Percentiles rank a stretch among this genome's conserved stretches.
Evolutionary conservation across 257 asterid species (phyloP).

Genomic region (Nicotiana sylvestris): DNA sequence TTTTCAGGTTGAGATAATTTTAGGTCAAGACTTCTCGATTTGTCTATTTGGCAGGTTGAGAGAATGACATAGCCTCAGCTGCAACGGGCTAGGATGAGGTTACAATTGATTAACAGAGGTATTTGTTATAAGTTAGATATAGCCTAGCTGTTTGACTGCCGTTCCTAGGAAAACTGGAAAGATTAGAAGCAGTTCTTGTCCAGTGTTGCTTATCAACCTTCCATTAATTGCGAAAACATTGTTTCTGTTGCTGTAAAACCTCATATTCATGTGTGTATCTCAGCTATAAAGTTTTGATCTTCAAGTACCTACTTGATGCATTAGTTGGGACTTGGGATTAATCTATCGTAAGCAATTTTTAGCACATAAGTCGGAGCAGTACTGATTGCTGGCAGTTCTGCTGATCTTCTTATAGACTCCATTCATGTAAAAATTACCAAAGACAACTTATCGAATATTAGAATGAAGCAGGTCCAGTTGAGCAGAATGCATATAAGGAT

Average conservation of each 20-base stretch:
- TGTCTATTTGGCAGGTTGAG: background rate
- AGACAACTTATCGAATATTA: background rate
- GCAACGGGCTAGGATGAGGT: background rate
- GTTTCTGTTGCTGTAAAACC: background rate
- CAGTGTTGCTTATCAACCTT: background rate
- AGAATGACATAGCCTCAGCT: constrained; percentile 3
- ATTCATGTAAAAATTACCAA: background rate
- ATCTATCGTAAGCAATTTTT: background rate
- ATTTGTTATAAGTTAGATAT: background rate
- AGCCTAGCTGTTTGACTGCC: background rate
- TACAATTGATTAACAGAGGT: constrained; percentile 5
- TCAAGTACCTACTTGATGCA: background rate
- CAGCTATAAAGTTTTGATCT: background rate
- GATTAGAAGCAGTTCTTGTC: background rate
- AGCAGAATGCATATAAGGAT: background rate
- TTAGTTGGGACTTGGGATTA: background rate
- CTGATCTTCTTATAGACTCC: background rate
- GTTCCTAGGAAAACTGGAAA: background rate
- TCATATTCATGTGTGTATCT: background rate
- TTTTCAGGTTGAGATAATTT: background rate
- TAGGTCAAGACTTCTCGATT: background rate
- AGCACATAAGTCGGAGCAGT: background rate
- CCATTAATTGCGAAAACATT: background rate
- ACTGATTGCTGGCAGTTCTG: background rate
- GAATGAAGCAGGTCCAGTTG: background rate